Conservation (phyloP, 257 asterid species). For the Penstemon davidsonii region DNA sequence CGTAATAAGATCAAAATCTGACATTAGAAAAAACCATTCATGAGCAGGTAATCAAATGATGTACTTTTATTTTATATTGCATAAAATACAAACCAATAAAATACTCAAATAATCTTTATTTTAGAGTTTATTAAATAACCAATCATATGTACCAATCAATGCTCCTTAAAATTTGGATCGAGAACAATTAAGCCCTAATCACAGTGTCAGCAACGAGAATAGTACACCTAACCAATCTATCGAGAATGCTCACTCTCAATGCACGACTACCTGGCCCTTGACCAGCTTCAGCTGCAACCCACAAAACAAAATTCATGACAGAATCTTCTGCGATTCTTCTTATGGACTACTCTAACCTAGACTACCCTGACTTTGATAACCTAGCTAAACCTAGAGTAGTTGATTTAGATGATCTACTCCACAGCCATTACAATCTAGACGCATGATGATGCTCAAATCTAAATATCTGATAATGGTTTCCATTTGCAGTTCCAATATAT, state of each 20-base stretch:
- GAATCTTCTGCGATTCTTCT: too few relatives aligned
- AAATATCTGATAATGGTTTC: slow-evolving; percentile 11
- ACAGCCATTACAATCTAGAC: too few relatives aligned
- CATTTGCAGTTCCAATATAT: slow-evolving; percentile 6
- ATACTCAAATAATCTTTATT: neutral
- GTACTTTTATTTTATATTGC: slow-evolving; percentile 1
- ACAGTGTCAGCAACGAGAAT: neutral
- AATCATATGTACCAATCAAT: neutral
- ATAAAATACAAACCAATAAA: neutral
- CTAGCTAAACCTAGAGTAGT: slow-evolving; percentile 10
- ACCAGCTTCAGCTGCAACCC: neutral
- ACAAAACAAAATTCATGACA: neutral
- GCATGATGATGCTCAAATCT: neutral
- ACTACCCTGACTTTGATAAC: neutral
- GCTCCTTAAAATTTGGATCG: slow-evolving; percentile 1
- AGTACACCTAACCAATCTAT: neutral
- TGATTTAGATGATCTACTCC: neutral
- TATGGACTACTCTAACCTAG: too few relatives aligned
- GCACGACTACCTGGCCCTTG: neutral
- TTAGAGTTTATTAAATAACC: neutral
- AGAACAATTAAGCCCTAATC: neutral
- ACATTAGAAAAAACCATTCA: neutral
- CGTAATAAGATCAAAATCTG: slow-evolving; percentile 19
- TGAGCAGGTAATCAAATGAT: neutral
- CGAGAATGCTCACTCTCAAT: neutral